phyloP scores from a whole-genome alignment of 2,329 filamentous ascomycete species.

The Talaromyces atroroseus region DNA sequence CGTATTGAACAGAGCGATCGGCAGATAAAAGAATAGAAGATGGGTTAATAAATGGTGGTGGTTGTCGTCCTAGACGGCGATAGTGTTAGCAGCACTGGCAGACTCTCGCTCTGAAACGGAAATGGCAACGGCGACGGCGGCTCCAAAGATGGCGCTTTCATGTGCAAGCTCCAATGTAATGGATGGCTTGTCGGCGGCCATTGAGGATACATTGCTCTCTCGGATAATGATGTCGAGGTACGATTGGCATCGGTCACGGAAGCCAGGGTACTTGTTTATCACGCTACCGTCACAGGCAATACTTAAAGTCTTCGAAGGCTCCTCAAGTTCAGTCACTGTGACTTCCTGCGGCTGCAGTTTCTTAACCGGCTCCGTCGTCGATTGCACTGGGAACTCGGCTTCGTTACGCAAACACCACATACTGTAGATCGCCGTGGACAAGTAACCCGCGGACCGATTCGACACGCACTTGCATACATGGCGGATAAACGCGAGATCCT shows the following conservation, averaged over 20 bases:
- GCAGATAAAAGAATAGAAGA: not conserved
- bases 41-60: not conserved
- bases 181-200: conserved; percentile 16
- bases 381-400: conserved; percentile 36
- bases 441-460: conserved; percentile 55
- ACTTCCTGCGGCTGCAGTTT: conserved; percentile 25
- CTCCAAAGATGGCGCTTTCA: conserved; percentile 43
- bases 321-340: conserved; percentile 29
- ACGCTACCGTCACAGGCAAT: conserved; percentile 51
- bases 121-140: conserved; percentile 44
- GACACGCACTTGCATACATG: conserved; percentile 51
- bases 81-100: not conserved
- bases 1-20: not conserved
- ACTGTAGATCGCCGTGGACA: conserved; percentile 59
- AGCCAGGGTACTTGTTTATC: conserved; percentile 48
- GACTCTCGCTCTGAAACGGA: conserved; percentile 27
- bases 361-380: conserved; percentile 14
- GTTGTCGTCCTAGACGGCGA: not conserved
- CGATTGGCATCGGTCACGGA: conserved; percentile 39
- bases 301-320: conserved; percentile 30
- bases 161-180: conserved; percentile 39
- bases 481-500: conserved; percentile 53
- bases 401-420: conserved; percentile 53
- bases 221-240: conserved; percentile 39
- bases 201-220: conserved; percentile 19